Percentiles rank a stretch among this genome's conserved stretches.
These are phyloP conservation scores for Mycena venus DNA, from an alignment of 768 basidiomycete species.

Conservation along the genomic window DNA sequence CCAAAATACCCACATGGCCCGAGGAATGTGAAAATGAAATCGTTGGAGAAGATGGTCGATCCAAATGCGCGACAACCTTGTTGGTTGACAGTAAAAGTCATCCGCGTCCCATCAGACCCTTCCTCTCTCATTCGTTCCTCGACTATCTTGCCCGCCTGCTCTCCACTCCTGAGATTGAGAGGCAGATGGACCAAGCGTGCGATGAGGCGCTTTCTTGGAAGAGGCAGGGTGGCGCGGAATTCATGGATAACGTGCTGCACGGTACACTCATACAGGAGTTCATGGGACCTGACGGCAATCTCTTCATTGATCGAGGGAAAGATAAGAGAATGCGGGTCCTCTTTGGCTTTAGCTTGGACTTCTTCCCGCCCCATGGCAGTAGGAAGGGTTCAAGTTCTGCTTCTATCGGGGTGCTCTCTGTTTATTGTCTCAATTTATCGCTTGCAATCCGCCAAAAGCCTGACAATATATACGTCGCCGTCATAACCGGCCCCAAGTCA, in stretches of 20 bases:
- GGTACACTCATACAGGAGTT: background rate
- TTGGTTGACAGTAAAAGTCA: too few species aligned
- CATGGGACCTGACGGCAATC: conserved; percentile 6
- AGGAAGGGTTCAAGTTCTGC: conserved; percentile 19
- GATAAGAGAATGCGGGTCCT: conserved; percentile 24
- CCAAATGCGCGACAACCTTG: too few species aligned
- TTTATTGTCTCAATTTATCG: conserved; percentile 44
- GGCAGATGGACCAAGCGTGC: too few species aligned
- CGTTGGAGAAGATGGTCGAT: background rate
- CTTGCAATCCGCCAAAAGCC: conserved; percentile 37
- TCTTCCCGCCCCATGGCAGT: conserved; percentile 42
- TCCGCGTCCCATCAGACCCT: too few species aligned
- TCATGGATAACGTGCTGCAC: conserved; percentile 6
- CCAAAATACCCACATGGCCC: background rate
- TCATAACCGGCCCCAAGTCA: conserved; percentile 41
- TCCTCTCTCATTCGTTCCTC: too few species aligned
- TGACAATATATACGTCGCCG: conserved; percentile 42
- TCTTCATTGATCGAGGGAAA: conserved; percentile 30
- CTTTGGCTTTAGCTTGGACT: conserved; percentile 41
- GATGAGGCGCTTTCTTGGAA: too few species aligned
- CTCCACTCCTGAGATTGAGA: too few species aligned
- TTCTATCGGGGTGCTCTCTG: conserved; percentile 41
- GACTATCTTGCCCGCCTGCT: too few species aligned
- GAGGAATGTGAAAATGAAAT: conserved; percentile 2
- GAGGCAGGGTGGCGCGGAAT: too few species aligned